phyloP scores from a whole-genome alignment of 164 flowering plant species.

The Tetracentron sinense region DNA sequence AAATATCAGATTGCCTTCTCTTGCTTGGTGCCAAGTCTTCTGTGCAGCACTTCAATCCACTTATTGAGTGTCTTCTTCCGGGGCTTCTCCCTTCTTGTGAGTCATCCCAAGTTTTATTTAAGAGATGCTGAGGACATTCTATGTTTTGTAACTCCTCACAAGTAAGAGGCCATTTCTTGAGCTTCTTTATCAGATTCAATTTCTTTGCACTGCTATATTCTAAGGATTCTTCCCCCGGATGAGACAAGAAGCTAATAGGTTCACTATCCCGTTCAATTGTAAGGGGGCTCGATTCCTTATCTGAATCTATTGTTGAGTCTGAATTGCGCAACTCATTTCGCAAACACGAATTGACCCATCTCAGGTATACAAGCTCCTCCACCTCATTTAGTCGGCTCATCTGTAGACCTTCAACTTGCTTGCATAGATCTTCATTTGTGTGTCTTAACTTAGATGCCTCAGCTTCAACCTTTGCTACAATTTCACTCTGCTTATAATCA shows the following conservation, averaged over 20 bases:
- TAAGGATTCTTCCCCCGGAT: slow-evolving; percentile 24
- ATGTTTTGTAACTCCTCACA: slow-evolving; percentile 38
- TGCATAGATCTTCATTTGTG: slow-evolving; percentile 69
- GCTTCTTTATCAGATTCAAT: slow-evolving; percentile 38
- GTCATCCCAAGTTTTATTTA: slow-evolving; percentile 37
- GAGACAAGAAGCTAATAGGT: slow-evolving; percentile 17
- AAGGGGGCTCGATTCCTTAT: slow-evolving; percentile 34
- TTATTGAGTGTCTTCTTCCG: slow-evolving; percentile 72
- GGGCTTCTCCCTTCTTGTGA: slow-evolving; percentile 43
- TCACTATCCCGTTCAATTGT: slow-evolving; percentile 26
- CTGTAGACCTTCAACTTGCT: slow-evolving; percentile 85
- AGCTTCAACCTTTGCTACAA: slow-evolving; percentile 63
- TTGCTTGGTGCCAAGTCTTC: slow-evolving; percentile 43
- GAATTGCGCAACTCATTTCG: slow-evolving; percentile 55
- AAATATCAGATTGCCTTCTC: slow-evolving; percentile 78
- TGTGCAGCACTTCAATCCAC: slow-evolving; percentile 51
- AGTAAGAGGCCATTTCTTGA: slow-evolving; percentile 49
- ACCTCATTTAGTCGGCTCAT: slow-evolving; percentile 78
- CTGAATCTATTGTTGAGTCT: slow-evolving; percentile 26
- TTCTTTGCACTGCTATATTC: slow-evolving; percentile 37
- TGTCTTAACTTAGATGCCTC: slow-evolving; percentile 66
- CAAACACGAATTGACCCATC: slow-evolving; percentile 85
- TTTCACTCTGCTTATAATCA: slow-evolving; percentile 46
- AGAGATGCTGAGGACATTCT: slow-evolving; percentile 21
- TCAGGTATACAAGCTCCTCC: slow-evolving; percentile 78